A percentile compares a stretch with the other conserved stretches of the same genome.
Evolutionary conservation across 345 rosid genomes (phyloP).

Genomic region (Syzygium oleosum): DNA sequence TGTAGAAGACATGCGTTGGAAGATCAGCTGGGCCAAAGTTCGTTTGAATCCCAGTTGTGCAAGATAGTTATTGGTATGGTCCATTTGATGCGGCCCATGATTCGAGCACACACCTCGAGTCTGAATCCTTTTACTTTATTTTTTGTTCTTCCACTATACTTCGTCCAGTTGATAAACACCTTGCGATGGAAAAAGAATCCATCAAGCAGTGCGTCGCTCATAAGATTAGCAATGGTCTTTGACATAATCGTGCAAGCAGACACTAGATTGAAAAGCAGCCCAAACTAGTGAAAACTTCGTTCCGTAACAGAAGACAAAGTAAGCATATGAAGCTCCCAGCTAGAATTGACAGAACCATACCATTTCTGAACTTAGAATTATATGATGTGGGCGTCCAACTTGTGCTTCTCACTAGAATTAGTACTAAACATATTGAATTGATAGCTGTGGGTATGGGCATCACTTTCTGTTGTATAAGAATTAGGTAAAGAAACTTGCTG

Average conservation of each 20-base stretch:
- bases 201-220: background rate
- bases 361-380: background rate
- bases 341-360: background rate
- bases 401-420: background rate
- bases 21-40: background rate
- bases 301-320: background rate
- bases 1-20: background rate
- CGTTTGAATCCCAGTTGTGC: background rate
- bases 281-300: background rate
- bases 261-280: background rate
- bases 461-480: background rate
- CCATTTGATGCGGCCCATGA: background rate
- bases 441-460: background rate
- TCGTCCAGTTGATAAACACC: background rate
- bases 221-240: background rate
- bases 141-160: background rate
- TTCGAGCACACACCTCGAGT: background rate
- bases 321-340: background rate
- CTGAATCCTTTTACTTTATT: background rate
- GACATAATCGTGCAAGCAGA: background rate
- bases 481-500: background rate
- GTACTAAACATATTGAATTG: background rate
- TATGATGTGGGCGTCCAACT: background rate
- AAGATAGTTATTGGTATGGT: background rate
- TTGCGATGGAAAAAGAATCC: background rate